Evolutionary conservation across 164 flowering plant species (phyloP), one percentile per base, ranked within the genome.

Genomic region (Akebia trifoliata): DNA sequence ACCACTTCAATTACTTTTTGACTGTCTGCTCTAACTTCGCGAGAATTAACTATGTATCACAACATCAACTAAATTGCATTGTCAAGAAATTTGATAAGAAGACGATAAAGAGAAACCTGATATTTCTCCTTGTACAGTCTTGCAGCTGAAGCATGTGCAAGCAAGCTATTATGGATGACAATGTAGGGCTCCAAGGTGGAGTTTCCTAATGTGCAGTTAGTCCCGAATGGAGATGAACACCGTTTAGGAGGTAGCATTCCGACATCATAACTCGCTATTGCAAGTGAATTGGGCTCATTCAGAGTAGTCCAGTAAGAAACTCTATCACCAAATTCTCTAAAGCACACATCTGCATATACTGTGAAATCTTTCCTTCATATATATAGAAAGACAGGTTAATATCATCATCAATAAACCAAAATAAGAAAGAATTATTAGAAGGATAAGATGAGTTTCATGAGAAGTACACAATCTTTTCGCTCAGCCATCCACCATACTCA

Each of bases 251-350:
- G 74, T 0, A 48, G 1, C 15, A 31, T 0, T 9, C 82, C 87
- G 1, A 1, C 0, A 24, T 76, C 73, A 62, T 79, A 77, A 15
- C 74, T 79, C 1, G 32, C 70, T 6, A 70, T 0, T 12, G 50
- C 64, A 8, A 74, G 54, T 8, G 63, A 37, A 60, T 79, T 77
- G 28, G 78, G 61, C 50, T 82, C 82, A 36, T 82, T 82, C 12
- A 82, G 0, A 18, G 84, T 82, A 7, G 73, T 74, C 84, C 87
- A 77, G n/a, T 68, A 45, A 9, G 2, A n/a, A 42, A 82, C 87
- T 38, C 81, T 59, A 36, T 82, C 79, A 8, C 82, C 84, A 37
- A 79, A 82, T 50, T 74, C 73, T 57, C 66, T 62, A 40, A 80
- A 80, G 62, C 78, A 74, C 3, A 74, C 71, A 59, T 80, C 67